Evolutionary conservation across 805 yeast genomes (phyloP).

Genomic region (Metschnikowia baotianmanensis): DNA sequence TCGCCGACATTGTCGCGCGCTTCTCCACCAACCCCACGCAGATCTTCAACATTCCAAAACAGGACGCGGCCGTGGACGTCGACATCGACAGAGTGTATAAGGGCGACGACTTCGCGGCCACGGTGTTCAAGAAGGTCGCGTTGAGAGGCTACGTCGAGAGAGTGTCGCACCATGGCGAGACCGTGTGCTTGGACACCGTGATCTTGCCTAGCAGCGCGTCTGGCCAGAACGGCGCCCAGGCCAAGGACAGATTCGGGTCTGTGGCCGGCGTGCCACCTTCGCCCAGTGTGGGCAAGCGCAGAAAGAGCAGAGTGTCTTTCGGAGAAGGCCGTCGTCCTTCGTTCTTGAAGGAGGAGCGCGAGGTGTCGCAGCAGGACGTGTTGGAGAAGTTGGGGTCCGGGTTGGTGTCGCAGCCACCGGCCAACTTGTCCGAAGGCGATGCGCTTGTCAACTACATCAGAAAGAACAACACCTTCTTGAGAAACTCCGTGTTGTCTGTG

Average conservation of each 20-base stretch:
- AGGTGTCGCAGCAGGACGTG: conserved; percentile 37
- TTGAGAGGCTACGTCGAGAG: conserved; percentile 85
- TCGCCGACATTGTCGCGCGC: conserved; percentile 67
- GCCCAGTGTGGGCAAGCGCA: conserved; percentile 28
- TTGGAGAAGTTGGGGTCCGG: conserved; percentile 58
- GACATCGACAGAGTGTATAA: conserved; percentile 67
- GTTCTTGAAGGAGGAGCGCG: conserved; percentile 36
- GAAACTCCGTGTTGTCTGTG: conserved; percentile 85
- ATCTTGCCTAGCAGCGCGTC: conserved; percentile 51
- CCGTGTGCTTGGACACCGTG: conserved; percentile 82
- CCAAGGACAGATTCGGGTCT: conserved; percentile 44
- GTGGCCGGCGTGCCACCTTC: conserved; percentile 45
- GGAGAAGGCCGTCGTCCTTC: conserved; percentile 32
- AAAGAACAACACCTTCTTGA: conserved; percentile 82
- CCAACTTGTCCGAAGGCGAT: conserved; percentile 73
- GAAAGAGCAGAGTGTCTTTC: conserved; percentile 38
- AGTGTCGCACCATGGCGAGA: conserved; percentile 73
- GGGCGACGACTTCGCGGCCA: conserved; percentile 22
- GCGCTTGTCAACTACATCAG: conserved; percentile 77
- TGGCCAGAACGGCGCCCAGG: conserved; percentile 54
- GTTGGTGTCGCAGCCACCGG: conserved; percentile 70
- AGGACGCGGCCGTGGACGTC: conserved; percentile 75
- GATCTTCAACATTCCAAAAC: conserved; percentile 81
- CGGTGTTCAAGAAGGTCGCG: conserved; percentile 46
- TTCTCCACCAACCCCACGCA: conserved; percentile 78